A percentile compares a stretch with the other conserved stretches of the same genome.
These are phyloP conservation scores for Euphorbia corollata DNA, from an alignment of 441 rosid species.

Conservation along the genomic window DNA sequence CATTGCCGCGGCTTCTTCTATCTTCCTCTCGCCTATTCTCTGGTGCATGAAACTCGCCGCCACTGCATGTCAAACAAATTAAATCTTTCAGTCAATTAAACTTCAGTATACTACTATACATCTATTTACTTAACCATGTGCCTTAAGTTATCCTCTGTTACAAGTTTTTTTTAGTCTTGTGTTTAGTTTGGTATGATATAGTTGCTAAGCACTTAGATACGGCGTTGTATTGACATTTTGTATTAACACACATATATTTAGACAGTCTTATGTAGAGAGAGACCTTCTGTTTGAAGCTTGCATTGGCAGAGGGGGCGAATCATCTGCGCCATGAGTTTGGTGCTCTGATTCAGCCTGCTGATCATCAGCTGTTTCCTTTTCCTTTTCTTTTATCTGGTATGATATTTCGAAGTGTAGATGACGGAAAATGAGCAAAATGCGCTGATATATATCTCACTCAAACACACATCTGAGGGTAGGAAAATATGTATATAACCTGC, in stretches of 20 bases:
- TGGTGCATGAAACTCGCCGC: constrained; percentile 14
- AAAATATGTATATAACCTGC: constrained; percentile 36
- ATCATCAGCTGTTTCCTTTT: constrained; percentile 34
- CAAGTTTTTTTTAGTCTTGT: too few species aligned
- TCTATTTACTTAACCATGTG: too few species aligned
- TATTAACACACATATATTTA: too few species aligned
- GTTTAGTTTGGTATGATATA: too few species aligned
- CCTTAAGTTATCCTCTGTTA: neutral
- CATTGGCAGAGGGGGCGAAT: constrained; percentile 32
- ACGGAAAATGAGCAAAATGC: neutral
- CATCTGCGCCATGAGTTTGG: constrained; percentile 24
- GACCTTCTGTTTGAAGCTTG: constrained; percentile 36
- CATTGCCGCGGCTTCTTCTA: constrained; percentile 18
- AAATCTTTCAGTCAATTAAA: neutral
- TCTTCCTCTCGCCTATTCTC: constrained; percentile 25
- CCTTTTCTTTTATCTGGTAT: constrained; percentile 57
- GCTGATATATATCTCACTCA: neutral
- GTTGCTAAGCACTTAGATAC: too few species aligned
- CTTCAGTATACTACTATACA: neutral
- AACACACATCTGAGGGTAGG: neutral
- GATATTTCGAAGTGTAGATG: neutral
- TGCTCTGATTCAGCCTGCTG: constrained; percentile 33
- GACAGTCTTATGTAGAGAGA: too few species aligned
- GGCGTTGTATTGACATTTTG: too few species aligned
- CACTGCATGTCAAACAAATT: constrained; percentile 17